Percentiles rank a stretch among this genome's conserved stretches.
These are phyloP conservation scores for Artomyces pyxidatus DNA, from an alignment of 768 basidiomycete species.

Conservation along the genomic window DNA sequence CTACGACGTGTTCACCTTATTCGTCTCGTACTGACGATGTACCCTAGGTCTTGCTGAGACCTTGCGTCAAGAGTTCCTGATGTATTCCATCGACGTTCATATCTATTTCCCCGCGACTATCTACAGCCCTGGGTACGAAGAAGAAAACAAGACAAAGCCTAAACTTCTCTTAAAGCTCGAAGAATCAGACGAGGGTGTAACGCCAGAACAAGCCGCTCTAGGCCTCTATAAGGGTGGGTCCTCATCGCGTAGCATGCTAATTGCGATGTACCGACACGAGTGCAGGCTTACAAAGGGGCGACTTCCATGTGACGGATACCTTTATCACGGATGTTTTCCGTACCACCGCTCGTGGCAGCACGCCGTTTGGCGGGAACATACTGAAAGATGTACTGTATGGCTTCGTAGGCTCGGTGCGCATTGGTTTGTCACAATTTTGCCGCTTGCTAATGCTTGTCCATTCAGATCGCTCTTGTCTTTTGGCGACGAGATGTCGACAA, in stretches of 20 bases:
- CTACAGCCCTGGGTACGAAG: constrained; percentile 63
- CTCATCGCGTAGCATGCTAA: background rate
- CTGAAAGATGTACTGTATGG: constrained; percentile 41
- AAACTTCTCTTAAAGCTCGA: constrained; percentile 70
- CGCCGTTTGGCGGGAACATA: constrained; percentile 45
- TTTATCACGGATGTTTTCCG: constrained; percentile 61
- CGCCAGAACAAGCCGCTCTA: constrained; percentile 55
- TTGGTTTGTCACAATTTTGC: background rate
- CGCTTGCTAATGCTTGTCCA: background rate
- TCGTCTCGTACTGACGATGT: background rate
- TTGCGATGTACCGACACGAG: background rate
- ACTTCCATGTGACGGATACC: constrained; percentile 72
- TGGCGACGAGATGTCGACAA: constrained; percentile 33
- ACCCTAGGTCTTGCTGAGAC: constrained; percentile 71
- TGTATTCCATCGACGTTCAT: constrained; percentile 74
- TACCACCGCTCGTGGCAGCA: constrained; percentile 53
- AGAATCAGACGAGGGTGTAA: constrained; percentile 54
- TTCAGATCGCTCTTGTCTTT: constrained; percentile 30
- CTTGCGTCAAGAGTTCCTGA: constrained; percentile 67
- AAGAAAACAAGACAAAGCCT: constrained; percentile 75
- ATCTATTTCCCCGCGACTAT: constrained; percentile 82
- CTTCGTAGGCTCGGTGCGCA: constrained; percentile 37
- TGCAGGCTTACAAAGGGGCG: constrained; percentile 57
- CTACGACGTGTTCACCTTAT: too few species aligned
- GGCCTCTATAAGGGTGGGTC: constrained; percentile 48